Evolutionary conservation across 2,329 filamentous ascomycete genomes (phyloP).

Genomic region (Trichoderma afroharzianum): DNA sequence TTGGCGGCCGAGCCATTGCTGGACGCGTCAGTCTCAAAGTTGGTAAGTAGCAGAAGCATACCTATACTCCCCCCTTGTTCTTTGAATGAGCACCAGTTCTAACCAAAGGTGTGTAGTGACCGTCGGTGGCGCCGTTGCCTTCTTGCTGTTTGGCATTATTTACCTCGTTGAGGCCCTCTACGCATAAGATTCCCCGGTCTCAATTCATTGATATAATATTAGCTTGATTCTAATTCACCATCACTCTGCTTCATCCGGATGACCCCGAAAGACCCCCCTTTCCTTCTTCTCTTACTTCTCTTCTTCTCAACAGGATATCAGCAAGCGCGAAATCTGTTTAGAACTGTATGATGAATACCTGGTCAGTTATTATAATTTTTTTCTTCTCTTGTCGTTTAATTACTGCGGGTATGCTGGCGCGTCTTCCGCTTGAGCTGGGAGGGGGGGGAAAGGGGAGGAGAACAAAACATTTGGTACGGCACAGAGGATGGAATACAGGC

Average conservation of each 20-base stretch:
- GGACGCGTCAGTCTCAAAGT: slow-evolving; percentile 92
- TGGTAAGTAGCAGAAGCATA: slow-evolving; percentile 59
- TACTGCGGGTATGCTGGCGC: neutral
- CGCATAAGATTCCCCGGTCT: slow-evolving; percentile 31
- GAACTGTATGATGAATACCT: neutral
- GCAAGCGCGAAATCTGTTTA: neutral
- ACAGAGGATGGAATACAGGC: neutral
- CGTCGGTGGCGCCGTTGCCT: slow-evolving; percentile 83
- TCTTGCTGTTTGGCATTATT: slow-evolving; percentile 86
- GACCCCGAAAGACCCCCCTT: neutral
- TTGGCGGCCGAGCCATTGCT: slow-evolving; percentile 88
- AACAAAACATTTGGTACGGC: neutral
- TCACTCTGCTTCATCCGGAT: neutral
- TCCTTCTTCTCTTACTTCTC: neutral
- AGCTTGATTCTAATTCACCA: slow-evolving; percentile 10
- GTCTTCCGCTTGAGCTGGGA: neutral
- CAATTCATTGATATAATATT: neutral
- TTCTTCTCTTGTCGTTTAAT: neutral
- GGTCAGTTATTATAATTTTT: neutral
- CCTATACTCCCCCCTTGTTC: neutral
- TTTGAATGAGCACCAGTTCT: slow-evolving; percentile 17
- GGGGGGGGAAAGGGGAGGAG: neutral
- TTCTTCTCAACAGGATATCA: slow-evolving; percentile 13
- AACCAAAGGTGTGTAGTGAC: slow-evolving; percentile 62
- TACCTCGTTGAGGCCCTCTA: slow-evolving; percentile 81